These are phyloP conservation scores for Herpetomonas tarakana DNA, from an alignment of 208 protist genomes.

Conservation along the genomic window DNA sequence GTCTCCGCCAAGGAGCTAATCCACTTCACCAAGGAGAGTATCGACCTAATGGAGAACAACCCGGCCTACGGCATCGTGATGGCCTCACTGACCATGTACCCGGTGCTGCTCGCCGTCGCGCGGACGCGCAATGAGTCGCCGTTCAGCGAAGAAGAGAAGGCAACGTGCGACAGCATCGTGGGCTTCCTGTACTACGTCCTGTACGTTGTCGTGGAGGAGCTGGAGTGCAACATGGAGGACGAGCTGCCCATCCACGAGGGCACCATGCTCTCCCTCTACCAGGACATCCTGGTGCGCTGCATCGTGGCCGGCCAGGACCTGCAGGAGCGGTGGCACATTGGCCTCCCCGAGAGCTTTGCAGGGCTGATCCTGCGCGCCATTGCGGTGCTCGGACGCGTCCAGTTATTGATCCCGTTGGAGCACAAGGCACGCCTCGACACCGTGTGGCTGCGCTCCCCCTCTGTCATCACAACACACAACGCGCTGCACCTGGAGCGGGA, in stretches of 20 bases:
- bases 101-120: slow-evolving; percentile 27
- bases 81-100: slow-evolving; percentile 62
- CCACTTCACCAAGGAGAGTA: slow-evolving; percentile 50
- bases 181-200: slow-evolving; percentile 59
- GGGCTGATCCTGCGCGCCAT: slow-evolving; percentile 39
- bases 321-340: slow-evolving; percentile 29
- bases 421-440: slow-evolving; percentile 15
- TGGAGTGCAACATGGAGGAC: slow-evolving; percentile 33
- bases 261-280: slow-evolving; percentile 59
- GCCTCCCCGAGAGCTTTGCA: slow-evolving; percentile 38
- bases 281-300: slow-evolving; percentile 58
- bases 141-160: slow-evolving; percentile 6
- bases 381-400: slow-evolving; percentile 20
- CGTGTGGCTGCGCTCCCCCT: slow-evolving; percentile 11
- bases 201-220: slow-evolving; percentile 53
- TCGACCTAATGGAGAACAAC: slow-evolving; percentile 61
- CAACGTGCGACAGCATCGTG: slow-evolving; percentile 18
- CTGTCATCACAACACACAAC: slow-evolving; percentile 22
- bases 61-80: slow-evolving; percentile 69
- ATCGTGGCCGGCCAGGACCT: slow-evolving; percentile 48
- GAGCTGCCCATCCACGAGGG: slow-evolving; percentile 32
- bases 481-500: slow-evolving; percentile 15
- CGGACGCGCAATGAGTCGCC: neutral
- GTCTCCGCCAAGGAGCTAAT: slow-evolving; percentile 20
- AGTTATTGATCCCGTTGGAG: slow-evolving; percentile 12